phyloP scores from a whole-genome alignment of 2,329 filamentous ascomycete species.

The Orbilia brochopaga region DNA sequence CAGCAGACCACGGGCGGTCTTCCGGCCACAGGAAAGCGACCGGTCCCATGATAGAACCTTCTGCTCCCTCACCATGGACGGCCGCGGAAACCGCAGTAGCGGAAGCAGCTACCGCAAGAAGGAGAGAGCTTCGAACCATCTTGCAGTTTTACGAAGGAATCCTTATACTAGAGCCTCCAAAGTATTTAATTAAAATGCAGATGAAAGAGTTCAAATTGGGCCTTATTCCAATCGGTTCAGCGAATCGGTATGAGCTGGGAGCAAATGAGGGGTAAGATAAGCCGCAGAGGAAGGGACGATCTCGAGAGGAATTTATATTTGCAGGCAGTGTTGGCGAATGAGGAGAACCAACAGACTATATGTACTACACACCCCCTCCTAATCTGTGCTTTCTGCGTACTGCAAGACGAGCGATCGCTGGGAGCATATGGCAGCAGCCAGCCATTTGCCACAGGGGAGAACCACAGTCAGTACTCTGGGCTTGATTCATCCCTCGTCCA shows the following conservation, averaged over 20 bases:
- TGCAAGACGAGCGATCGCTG: no score
- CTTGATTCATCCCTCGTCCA: no score
- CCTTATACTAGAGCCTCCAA: constrained; percentile 23
- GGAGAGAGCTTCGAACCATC: constrained; percentile 45
- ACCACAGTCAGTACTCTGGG: no score
- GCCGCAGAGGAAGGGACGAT: constrained; percentile 20
- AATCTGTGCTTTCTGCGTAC: no score
- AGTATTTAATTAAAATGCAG: no score
- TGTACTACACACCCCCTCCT: neutral
- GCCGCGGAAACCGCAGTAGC: constrained; percentile 26
- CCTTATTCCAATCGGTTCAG: no score
- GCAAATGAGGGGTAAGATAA: constrained; percentile 19
- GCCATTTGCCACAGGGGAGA: no score
- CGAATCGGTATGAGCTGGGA: no score
- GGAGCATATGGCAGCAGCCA: no score
- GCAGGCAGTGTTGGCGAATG: neutral
- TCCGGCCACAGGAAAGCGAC: constrained; percentile 68
- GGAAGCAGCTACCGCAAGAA: constrained; percentile 39
- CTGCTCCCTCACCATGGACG: constrained; percentile 42
- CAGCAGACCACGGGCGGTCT: constrained; percentile 65
- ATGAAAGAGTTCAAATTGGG: no score
- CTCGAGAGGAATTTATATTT: neutral
- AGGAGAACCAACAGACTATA: neutral
- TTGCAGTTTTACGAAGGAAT: constrained; percentile 26
- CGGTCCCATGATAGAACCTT: constrained; percentile 59